Base-by-base conservation (phyloP, 805 yeast genomes). In the Scheffersomyces stipitis region DNA sequence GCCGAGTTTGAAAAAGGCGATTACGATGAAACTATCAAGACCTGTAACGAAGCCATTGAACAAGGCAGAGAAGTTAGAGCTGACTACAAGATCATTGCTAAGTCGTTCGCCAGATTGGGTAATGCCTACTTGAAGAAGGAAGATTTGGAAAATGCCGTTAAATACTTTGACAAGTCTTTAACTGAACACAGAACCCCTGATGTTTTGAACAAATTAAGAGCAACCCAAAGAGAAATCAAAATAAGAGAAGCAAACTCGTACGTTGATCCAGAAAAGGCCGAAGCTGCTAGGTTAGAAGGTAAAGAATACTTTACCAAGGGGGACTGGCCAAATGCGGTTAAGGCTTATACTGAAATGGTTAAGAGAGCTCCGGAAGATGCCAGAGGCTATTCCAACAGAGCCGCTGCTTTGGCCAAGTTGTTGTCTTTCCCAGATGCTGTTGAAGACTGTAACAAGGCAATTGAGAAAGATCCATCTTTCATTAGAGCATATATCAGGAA, bases 121-220 rank as follows among this genome's bases (percentile, higher is more conserved):
- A 84, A 78, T 59, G 64, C 83, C 23, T 88, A 86, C 63, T 67
- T 79, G 56, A 93, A 93, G 66, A 69, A 76, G 58, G 84, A 79
- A 43, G 84, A 91, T 44, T 72, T 83, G 55, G 69, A 73, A 44
- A 71, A 76, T 34, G 96, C 99, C 15, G 81, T 80, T 44, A 83
- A 80, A 56, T 77, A 53, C 60, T 91, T 86, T 56, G 91, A 90
- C 65, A 88, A 86, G 65, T 86, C 98, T 1, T 73, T 93, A 57
- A 93, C 98, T 31, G 99, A 93, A 71, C 96, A 89, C 69, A 82
- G 99, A 71, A 87, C 96, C 15, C 96, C 98, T 17, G 97, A 89
- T 40, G 86, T 87, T 18, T 75, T 93, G 53, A 80, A 80, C 52
- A 93, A 91, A 69, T 78, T 93, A 57, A 84, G 98, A 68, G 63